Conservation (phyloP, 139 green algal species). For the Mesostigma viride region DNA sequence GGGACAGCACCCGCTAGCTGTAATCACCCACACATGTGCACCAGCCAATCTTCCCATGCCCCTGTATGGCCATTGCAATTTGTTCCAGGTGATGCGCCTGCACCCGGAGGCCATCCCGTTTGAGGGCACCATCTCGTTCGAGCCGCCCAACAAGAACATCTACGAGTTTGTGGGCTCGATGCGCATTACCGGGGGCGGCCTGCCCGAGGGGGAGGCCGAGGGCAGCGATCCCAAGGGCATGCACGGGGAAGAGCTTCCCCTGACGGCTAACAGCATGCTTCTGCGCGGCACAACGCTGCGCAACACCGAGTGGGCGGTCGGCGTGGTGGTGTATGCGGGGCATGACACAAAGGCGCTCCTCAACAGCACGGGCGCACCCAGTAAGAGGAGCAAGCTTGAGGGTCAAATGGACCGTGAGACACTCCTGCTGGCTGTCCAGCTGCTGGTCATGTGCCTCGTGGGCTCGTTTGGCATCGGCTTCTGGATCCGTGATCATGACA, state of each 20-base stretch:
- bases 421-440: conserved; percentile 26
- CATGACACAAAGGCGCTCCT: conserved; percentile 64
- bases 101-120: too few species aligned
- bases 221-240: neutral
- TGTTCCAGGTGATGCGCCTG: too few species aligned
- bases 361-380: conserved; percentile 51
- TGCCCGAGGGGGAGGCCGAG: neutral
- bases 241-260: conserved; percentile 4
- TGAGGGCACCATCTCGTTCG: conserved; percentile 20
- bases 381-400: conserved; percentile 45
- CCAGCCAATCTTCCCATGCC: too few species aligned
- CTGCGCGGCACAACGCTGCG: conserved; percentile 45
- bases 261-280: conserved; percentile 20
- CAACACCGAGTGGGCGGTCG: conserved; percentile 66
- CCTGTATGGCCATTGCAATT: too few species aligned
- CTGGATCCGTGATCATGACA: conserved; percentile 9
- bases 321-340: conserved; percentile 79
- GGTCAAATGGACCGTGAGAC: conserved; percentile 29
- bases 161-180: conserved; percentile 62
- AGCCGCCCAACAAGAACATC: conserved; percentile 64
- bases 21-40: too few species aligned
- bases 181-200: neutral
- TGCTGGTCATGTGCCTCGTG: conserved; percentile 35
- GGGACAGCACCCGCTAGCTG: too few species aligned
- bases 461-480: conserved; percentile 18